These are phyloP conservation scores for Microthyrium microscopicum DNA, from an alignment of 2,329 filamentous ascomycete species.

Conservation along the genomic window DNA sequence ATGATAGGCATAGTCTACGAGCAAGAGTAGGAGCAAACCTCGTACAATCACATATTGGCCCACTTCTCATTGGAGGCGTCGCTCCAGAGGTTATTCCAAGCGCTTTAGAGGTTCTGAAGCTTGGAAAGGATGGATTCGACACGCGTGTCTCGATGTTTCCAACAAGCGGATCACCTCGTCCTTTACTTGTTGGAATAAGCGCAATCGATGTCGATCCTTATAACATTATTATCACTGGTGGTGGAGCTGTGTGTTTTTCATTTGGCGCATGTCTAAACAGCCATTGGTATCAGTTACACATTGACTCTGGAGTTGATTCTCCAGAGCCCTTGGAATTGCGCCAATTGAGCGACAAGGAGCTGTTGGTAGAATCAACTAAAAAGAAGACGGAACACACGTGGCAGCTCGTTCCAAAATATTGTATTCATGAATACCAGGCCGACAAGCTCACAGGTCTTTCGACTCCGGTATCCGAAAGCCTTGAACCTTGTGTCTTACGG, in stretches of 20 bases:
- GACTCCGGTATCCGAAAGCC: no score
- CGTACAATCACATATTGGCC: conserved; percentile 26
- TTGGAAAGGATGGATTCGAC: neutral
- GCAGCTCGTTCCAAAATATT: no score
- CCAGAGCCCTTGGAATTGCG: neutral
- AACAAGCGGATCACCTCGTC: conserved; percentile 27
- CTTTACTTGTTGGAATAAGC: conserved; percentile 56
- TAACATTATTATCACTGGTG: conserved; percentile 50
- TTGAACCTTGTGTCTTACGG: conserved; percentile 51
- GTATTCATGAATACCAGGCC: no score
- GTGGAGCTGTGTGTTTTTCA: conserved; percentile 77
- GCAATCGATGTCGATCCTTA: conserved; percentile 30
- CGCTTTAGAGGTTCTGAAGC: conserved; percentile 35
- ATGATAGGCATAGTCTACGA: conserved; percentile 9
- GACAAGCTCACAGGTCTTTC: no score
- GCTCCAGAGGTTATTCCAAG: conserved; percentile 25
- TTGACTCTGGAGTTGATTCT: no score
- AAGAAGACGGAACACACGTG: no score
- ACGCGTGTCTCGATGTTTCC: conserved; percentile 14
- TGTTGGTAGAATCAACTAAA: no score
- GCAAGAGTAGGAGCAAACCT: conserved; percentile 39
- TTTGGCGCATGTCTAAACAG: conserved; percentile 78
- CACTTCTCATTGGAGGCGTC: conserved; percentile 38
- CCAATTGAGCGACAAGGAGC: neutral
- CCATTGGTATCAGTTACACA: conserved; percentile 28